A percentile compares a stretch with the other conserved stretches of the same genome.
These are phyloP conservation scores for Macrocystidia cucumis DNA, from an alignment of 1,284 basidiomycete species.

Conservation along the genomic window DNA sequence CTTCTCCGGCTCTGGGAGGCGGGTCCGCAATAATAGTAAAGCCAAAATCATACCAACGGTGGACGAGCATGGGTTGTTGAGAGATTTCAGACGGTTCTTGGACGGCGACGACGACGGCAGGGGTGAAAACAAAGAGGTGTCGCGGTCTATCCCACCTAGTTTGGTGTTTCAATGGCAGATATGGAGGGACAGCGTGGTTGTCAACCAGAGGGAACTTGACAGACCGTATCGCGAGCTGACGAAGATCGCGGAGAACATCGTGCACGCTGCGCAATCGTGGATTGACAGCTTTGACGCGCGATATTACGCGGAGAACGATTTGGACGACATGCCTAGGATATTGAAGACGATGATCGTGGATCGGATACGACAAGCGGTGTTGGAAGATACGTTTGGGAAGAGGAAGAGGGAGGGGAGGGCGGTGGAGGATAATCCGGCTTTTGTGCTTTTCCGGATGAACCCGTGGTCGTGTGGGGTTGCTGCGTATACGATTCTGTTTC, in stretches of 20 bases:
- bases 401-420: not conserved
- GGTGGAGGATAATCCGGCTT: not conserved
- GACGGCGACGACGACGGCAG: too few relatives aligned
- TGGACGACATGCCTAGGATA: not conserved
- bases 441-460: not conserved
- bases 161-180: constrained; percentile 8
- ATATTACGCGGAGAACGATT: constrained; percentile 1
- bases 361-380: not conserved
- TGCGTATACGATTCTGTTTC: not conserved
- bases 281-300: not conserved
- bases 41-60: not conserved
- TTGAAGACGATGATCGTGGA: not conserved
- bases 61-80: constrained; percentile 3
- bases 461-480: constrained; percentile 1
- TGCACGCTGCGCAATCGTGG: not conserved
- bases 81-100: constrained; percentile 3
- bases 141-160: constrained; percentile 3
- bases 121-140: too few relatives aligned
- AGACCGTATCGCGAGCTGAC: constrained; percentile 1
- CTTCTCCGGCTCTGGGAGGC: constrained; percentile 1
- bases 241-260: not conserved
- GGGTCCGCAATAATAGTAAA: not conserved
- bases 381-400: not conserved
- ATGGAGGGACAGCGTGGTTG: constrained; percentile 8
- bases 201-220: constrained; percentile 4